Conservation (phyloP, 306 rosid genomes). For the Psophocarpus tetragonolobus region DNA sequence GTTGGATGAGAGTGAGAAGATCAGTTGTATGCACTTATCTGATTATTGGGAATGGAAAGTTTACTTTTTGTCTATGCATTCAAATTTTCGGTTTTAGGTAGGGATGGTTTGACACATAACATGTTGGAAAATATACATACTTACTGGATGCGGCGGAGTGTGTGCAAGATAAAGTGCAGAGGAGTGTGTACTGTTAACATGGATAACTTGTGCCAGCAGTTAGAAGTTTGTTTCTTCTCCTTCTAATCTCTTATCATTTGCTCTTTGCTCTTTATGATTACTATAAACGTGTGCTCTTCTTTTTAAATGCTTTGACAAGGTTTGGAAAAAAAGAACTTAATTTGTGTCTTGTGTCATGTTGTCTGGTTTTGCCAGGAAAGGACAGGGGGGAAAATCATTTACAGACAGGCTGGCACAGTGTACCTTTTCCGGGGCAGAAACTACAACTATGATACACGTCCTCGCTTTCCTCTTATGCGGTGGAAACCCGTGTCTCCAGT, state of each 20-base stretch:
- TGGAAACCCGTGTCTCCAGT: constrained; percentile 86
- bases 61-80: background rate
- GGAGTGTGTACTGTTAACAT: constrained; percentile 77
- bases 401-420: constrained; percentile 56
- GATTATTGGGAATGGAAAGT: background rate
- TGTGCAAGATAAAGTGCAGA: constrained; percentile 84
- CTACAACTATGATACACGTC: constrained; percentile 68
- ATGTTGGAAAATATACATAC: constrained; percentile 93
- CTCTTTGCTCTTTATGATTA: background rate
- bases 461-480: constrained; percentile 79
- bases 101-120: constrained; percentile 94
- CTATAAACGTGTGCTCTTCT: background rate
- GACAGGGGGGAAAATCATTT: constrained; percentile 75
- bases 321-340: background rate
- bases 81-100: constrained; percentile 51
- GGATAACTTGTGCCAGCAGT: constrained; percentile 79
- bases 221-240: constrained; percentile 64
- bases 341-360: background rate
- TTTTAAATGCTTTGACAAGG: background rate
- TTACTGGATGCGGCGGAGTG: constrained; percentile 75
- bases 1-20: background rate
- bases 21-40: background rate
- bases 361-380: constrained; percentile 56
- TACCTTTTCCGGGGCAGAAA: constrained; percentile 85
- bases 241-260: constrained; percentile 1